Evolutionary conservation across 164 flowering plant species (phyloP).

Genomic region (Magnolia changhungtana): DNA sequence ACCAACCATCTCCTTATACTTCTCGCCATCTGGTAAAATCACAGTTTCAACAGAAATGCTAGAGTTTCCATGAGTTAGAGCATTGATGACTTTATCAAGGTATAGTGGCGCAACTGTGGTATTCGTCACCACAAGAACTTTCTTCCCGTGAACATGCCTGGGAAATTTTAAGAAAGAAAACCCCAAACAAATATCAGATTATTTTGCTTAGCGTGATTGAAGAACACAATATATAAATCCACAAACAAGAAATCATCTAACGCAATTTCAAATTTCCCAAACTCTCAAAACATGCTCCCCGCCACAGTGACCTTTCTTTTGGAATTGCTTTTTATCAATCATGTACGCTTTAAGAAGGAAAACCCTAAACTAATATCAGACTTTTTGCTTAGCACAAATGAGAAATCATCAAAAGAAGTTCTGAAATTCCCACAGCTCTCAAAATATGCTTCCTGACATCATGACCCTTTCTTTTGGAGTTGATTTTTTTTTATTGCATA

Average conservation of each 20-base stretch:
- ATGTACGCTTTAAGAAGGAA: neutral
- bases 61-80: conserved; percentile 78
- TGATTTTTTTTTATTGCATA: no score
- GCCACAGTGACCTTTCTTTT: no score
- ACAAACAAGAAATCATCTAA: no score
- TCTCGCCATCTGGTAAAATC: conserved; percentile 94
- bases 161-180: neutral
- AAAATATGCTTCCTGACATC: no score
- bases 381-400: neutral
- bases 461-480: no score
- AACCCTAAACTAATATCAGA: neutral
- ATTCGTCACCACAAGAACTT: conserved; percentile 92
- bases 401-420: no score
- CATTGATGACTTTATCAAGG: conserved; percentile 67
- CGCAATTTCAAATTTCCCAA: no score
- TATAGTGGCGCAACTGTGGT: conserved; percentile 78
- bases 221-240: no score
- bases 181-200: neutral
- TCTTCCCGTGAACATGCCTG: conserved; percentile 98
- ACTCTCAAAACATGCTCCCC: no score
- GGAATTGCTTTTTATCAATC: no score
- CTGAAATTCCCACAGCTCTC: no score
- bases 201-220: neutral
- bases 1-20: conserved; percentile 82
- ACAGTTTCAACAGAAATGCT: conserved; percentile 79